These are phyloP conservation scores for Hansenula sp. DNA, from an alignment of 1,139 yeast species.

Conservation along the genomic window DNA sequence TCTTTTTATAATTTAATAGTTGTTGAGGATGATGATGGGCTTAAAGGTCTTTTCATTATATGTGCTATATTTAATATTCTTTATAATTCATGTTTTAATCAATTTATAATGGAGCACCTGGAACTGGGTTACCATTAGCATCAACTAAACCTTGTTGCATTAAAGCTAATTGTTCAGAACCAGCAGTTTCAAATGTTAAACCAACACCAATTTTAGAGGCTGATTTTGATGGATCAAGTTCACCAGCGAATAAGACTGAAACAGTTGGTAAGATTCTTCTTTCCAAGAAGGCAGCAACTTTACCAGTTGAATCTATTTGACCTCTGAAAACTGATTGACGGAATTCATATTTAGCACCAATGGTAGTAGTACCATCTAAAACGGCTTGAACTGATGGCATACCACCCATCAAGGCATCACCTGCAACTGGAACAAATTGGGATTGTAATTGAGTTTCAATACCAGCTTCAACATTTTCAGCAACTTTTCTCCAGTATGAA, in stretches of 20 bases:
- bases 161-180: constrained; percentile 77
- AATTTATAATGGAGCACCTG: constrained; percentile 54
- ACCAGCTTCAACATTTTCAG: constrained; percentile 95
- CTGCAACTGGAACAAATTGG: constrained; percentile 68
- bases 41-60: neutral
- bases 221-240: constrained; percentile 86
- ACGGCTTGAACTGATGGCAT: constrained; percentile 80
- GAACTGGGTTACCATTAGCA: constrained; percentile 80
- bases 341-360: constrained; percentile 98
- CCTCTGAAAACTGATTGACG: constrained; percentile 96
- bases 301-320: constrained; percentile 87
- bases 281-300: constrained; percentile 87
- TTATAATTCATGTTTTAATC: neutral
- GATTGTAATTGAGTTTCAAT: constrained; percentile 86
- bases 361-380: constrained; percentile 86
- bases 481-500: constrained; percentile 90
- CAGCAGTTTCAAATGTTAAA: constrained; percentile 91
- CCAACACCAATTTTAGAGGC: constrained; percentile 89
- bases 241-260: constrained; percentile 87
- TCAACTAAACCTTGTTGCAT: constrained; percentile 78
- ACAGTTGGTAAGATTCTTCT: constrained; percentile 92
- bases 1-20: too few species aligned
- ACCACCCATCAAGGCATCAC: constrained; percentile 74
- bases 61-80: too few species aligned
- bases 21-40: neutral